Evolutionary conservation across 495 filamentous ascomycete species (phyloP), one percentile per base, ranked within the genome.

Genomic region (Podospora pseudocomata): DNA sequence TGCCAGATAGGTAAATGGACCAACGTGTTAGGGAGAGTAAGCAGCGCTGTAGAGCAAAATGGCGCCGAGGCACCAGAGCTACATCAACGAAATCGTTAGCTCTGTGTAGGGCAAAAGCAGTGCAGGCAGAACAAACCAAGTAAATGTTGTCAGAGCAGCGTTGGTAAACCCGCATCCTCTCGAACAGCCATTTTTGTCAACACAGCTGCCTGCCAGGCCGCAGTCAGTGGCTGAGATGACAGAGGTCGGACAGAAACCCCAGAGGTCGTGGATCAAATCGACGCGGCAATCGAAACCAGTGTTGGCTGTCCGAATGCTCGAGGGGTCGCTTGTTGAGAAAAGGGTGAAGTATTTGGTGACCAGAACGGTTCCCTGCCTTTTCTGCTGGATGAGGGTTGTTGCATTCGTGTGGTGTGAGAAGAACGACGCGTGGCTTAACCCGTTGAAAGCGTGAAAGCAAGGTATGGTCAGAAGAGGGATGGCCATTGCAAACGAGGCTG

Each of bases 31-130:
- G 68, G 23, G n/a, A 73, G 63, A 7, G 60, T 68, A n/a, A 75
- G 59, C 54, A 70, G 62, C 5, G 65, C 73, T 3, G 70, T 75
- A 3, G 72, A 70, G 55, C 73, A 75, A 39, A 69, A 74, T 11
- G 67, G 63, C 11, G 34, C 65, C 7, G 30, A 53, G 23, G 70
- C 26, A 1, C 59, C 58, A 58, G 69, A 63, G 59, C 73, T 73
- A 11, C 6, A 16, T 13, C 39, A 49, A 11, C 39, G 2, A 11
- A 11, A 49, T 11, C 13, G 39, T 49, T 49, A 49, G 39, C 39
- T 11, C 5, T 3, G 2, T 49, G 39, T 16, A 9, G 39, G 39
- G 39, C 7, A 11, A 11, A 20, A 0, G n/a, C 11, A 59, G 5
- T 19, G 6, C 34, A 7, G 19, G 2, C 18, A 11, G 34, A 4